phyloP scores from a whole-genome alignment of 495 filamentous ascomycete genomes.

The Xylaria castorea region DNA sequence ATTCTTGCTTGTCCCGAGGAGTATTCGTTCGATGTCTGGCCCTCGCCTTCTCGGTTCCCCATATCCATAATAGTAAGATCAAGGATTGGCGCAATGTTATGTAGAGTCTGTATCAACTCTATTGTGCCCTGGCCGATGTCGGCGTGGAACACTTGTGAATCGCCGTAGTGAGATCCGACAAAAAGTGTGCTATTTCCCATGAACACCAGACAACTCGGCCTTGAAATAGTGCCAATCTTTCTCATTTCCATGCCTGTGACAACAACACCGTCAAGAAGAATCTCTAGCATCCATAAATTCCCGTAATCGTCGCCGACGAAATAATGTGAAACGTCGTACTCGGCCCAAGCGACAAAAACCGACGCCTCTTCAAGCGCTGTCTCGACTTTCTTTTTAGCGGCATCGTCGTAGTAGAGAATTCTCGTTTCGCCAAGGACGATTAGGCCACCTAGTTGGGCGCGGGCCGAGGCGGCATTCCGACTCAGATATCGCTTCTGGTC shows the following conservation, averaged over 20 bases:
- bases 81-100: conserved; percentile 87
- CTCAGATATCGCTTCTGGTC: conserved; percentile 59
- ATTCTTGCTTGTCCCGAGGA: conserved; percentile 95
- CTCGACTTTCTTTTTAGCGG: conserved; percentile 65
- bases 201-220: conserved; percentile 79
- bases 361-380: conserved; percentile 71
- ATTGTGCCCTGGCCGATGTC: conserved; percentile 48
- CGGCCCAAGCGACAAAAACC: conserved; percentile 87
- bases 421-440: conserved; percentile 86
- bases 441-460: conserved; percentile 67
- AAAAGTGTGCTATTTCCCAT: conserved; percentile 78
- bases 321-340: conserved; percentile 79
- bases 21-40: conserved; percentile 76
- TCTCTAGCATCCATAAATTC: conserved; percentile 76
- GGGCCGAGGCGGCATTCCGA: conserved; percentile 54
- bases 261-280: conserved; percentile 66
- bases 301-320: conserved; percentile 92
- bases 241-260: conserved; percentile 61
- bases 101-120: conserved; percentile 75
- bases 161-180: conserved; percentile 89
- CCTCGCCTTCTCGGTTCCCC: conserved; percentile 79
- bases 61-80: conserved; percentile 97
- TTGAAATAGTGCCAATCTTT: conserved; percentile 73
- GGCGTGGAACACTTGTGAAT: conserved; percentile 83
- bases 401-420: conserved; percentile 81